A percentile compares a stretch with the other conserved stretches of the same genome.
phyloP scores from a whole-genome alignment of 306 rosid genomes.

The Citrullus amarus region DNA sequence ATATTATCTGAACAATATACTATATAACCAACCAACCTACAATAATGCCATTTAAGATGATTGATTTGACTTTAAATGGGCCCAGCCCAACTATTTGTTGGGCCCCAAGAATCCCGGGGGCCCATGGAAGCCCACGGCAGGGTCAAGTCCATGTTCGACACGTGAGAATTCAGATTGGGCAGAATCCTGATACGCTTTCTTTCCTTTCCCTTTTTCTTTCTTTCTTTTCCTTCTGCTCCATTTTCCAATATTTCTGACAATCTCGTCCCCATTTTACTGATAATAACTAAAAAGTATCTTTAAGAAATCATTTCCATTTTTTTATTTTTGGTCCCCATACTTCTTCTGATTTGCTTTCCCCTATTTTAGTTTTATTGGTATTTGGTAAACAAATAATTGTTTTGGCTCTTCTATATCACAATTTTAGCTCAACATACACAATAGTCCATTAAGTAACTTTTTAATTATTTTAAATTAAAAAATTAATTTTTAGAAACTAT shows the following conservation, averaged over 20 bases:
- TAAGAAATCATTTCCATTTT: not conserved
- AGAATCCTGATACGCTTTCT: not conserved
- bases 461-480: too few relatives aligned
- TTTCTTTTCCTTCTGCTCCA: conserved; percentile 4
- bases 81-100: not conserved
- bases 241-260: not conserved
- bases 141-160: not conserved
- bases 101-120: not conserved
- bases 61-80: not conserved
- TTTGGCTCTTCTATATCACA: too few relatives aligned
- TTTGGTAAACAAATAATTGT: too few relatives aligned
- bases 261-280: not conserved
- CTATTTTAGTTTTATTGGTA: too few relatives aligned
- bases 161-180: not conserved
- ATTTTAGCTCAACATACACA: too few relatives aligned
- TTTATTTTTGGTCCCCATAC: too few relatives aligned
- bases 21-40: not conserved
- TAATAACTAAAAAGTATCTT: not conserved
- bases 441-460: too few relatives aligned
- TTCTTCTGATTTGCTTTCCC: too few relatives aligned
- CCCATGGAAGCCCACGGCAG: not conserved
- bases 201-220: not conserved
- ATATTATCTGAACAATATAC: not conserved
- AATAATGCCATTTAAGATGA: not conserved
- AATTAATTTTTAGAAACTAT: too few relatives aligned